Evolutionary conservation across 352 stramenopile species (phyloP).

Genomic region (Phytophthora capsici): DNA sequence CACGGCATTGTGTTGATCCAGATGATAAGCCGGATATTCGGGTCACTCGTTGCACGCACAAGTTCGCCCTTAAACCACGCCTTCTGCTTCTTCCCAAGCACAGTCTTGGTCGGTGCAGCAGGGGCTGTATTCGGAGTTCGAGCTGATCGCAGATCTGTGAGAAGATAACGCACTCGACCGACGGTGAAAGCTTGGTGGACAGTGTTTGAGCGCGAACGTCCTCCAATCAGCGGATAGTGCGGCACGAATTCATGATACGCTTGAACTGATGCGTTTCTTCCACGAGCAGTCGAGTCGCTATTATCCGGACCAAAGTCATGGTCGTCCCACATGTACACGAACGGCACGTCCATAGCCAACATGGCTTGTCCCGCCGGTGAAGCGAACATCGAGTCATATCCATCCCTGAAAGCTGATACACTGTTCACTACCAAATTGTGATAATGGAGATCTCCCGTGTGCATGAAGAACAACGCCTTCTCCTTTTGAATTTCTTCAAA

Average conservation of each 20-base stretch:
- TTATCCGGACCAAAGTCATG: conserved; percentile 92
- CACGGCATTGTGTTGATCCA: conserved; percentile 92
- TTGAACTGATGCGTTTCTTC: conserved; percentile 73
- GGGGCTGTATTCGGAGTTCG: conserved; percentile 71
- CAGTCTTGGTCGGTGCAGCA: conserved; percentile 78
- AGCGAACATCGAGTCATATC: conserved; percentile 78
- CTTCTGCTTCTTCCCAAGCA: conserved; percentile 86
- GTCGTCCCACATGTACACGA: conserved; percentile 92
- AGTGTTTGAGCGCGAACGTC: conserved; percentile 45
- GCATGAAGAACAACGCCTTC: conserved; percentile 84
- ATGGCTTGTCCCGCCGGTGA: conserved; percentile 73
- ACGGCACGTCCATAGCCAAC: conserved; percentile 84
- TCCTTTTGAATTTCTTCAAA: conserved; percentile 70
- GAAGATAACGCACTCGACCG: conserved; percentile 82
- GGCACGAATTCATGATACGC: conserved; percentile 86
- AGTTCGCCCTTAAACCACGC: conserved; percentile 89
- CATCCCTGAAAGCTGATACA: conserved; percentile 56
- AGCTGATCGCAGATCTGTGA: conserved; percentile 84
- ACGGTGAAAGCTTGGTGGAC: conserved; percentile 87
- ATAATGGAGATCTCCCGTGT: conserved; percentile 91
- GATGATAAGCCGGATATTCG: conserved; percentile 69
- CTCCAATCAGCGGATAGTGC: conserved; percentile 63
- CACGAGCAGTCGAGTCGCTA: conserved; percentile 78
- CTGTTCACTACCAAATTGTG: conserved; percentile 82
- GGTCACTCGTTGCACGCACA: conserved; percentile 59